A percentile compares a stretch with the other conserved stretches of the same genome.
Evolutionary conservation across 345 rosid species (phyloP).

Genomic region (Erysimum cheiranthoides): DNA sequence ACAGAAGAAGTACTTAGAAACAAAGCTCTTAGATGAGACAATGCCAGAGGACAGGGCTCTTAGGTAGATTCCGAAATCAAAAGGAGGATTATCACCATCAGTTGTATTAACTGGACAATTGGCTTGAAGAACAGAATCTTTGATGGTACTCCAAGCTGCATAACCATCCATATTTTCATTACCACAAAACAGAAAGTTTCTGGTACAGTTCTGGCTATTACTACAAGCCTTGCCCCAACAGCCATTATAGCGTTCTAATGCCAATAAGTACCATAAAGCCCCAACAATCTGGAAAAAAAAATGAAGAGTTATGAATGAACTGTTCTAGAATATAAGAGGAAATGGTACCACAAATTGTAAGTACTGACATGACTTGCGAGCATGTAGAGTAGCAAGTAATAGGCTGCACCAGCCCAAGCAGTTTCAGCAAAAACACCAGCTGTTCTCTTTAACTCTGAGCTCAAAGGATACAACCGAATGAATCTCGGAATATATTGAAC

Average conservation of each 20-base stretch:
- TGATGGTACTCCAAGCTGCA: slow-evolving; percentile 54
- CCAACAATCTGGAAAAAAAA: slow-evolving; percentile 74
- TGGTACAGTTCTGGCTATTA: slow-evolving; percentile 43
- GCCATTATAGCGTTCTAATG: slow-evolving; percentile 77
- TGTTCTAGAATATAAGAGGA: background rate
- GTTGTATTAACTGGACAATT: slow-evolving; percentile 49
- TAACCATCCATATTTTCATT: slow-evolving; percentile 58
- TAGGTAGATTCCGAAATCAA: slow-evolving; percentile 77
- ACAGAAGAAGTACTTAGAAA: slow-evolving; percentile 82
- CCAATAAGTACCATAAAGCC: slow-evolving; percentile 91
- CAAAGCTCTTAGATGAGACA: slow-evolving; percentile 76
- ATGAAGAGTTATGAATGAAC: background rate
- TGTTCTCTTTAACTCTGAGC: slow-evolving; percentile 91
- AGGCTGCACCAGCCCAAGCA: slow-evolving; percentile 99
- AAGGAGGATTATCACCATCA: slow-evolving; percentile 52
- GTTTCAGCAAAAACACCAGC: slow-evolving; percentile 97
- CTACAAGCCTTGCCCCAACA: slow-evolving; percentile 76
- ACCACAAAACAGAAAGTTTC: slow-evolving; percentile 75
- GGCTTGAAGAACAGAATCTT: slow-evolving; percentile 40
- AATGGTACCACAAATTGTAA: background rate
- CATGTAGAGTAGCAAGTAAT: slow-evolving; percentile 89
- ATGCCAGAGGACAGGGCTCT: slow-evolving; percentile 75
- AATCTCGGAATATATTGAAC: slow-evolving; percentile 79
- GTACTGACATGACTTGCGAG: slow-evolving; percentile 97
- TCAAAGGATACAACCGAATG: slow-evolving; percentile 70